Base-by-base conservation (phyloP, 129 eudicot species). In the Calendula officinalis region DNA sequence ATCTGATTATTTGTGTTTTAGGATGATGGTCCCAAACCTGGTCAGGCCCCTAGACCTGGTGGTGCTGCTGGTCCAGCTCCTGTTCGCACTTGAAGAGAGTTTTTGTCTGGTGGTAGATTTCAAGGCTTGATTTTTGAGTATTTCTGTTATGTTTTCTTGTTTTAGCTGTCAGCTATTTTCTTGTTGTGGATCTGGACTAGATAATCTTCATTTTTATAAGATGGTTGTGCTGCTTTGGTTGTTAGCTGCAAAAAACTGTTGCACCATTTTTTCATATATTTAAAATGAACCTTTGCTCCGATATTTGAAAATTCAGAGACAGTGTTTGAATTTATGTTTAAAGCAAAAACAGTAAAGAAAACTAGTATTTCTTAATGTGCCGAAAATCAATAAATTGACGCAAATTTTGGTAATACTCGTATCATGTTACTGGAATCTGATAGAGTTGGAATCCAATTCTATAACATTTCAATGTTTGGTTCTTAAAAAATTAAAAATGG, bases 21-120 rank as follows among this genome's bases (percentile, higher is more conserved):
- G 95, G 95, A 80, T 80, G 95, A 86, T 69, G 14, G 34, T 30
- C 82, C 95, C 15, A 86, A 75, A 75, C 75, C 94, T 13, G 88
- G 83, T 13, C 83, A 83, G 63, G 84, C 73, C 3, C 83, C 87
- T 5, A 80, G 89, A 3, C 67, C 73, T 52, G 78, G 74, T 64
- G 87, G 87, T 37, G 80, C 65, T 45, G 87, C 84, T 16, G 81
- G 89, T 33, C 95, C 86, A 2, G 70, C 47, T 71, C 76, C 86
- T 55, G 77, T 77, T 5, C 86, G 81, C 13, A 27, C 79, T 49
- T 80, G 54, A 79, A 65, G 50, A 48, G 8, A n/a, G 50, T 5
- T n/a, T 46, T 8, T 50, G 13, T 74, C 17, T 58, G 39, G 45
- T 32, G 12, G 3, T 72, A 27, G 64, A 34, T 52, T 51, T 51